Conservation (phyloP, 2,329 filamentous ascomycete genomes). For the Kalaharituber pfeilii region DNA sequence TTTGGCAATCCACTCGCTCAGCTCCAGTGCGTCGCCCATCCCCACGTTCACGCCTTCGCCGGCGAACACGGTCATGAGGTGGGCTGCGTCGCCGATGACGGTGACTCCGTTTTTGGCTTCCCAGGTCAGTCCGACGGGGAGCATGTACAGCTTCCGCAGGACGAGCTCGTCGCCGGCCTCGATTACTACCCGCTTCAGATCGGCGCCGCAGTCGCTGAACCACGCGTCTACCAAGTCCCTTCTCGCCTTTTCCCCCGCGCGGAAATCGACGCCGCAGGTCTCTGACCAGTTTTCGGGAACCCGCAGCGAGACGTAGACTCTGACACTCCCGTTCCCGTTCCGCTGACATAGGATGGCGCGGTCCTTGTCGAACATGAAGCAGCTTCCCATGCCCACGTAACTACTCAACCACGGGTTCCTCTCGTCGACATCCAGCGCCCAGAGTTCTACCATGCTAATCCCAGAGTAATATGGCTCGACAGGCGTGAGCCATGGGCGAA, state of each 20-base stretch:
- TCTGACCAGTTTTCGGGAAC: slow-evolving; percentile 18
- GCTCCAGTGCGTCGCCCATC: slow-evolving; percentile 37
- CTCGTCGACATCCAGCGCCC: slow-evolving; percentile 29
- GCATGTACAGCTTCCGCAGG: slow-evolving; percentile 22
- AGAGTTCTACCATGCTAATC: slow-evolving; percentile 31
- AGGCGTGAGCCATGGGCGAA: slow-evolving; percentile 27
- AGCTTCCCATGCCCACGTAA: slow-evolving; percentile 33
- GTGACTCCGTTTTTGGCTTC: slow-evolving; percentile 34
- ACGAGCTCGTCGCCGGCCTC: not conserved
- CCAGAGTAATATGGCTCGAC: slow-evolving; percentile 33
- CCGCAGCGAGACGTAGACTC: slow-evolving; percentile 25
- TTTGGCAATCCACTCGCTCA: slow-evolving; percentile 32
- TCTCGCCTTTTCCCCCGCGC: not conserved
- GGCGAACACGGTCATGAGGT: slow-evolving; percentile 41
- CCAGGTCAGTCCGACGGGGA: slow-evolving; percentile 37
- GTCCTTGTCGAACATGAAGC: slow-evolving; percentile 32
- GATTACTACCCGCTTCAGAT: not conserved
- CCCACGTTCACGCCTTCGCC: slow-evolving; percentile 44
- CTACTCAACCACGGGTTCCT: slow-evolving; percentile 31
- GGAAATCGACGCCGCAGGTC: not conserved
- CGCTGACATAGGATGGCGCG: slow-evolving; percentile 31
- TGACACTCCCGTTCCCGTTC: slow-evolving; percentile 35
- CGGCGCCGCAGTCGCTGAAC: not conserved
- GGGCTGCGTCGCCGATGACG: slow-evolving; percentile 42
- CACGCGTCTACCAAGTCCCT: not conserved